phyloP scores from a whole-genome alignment of 1,284 basidiomycete genomes.

The Pholiota adiposa region DNA sequence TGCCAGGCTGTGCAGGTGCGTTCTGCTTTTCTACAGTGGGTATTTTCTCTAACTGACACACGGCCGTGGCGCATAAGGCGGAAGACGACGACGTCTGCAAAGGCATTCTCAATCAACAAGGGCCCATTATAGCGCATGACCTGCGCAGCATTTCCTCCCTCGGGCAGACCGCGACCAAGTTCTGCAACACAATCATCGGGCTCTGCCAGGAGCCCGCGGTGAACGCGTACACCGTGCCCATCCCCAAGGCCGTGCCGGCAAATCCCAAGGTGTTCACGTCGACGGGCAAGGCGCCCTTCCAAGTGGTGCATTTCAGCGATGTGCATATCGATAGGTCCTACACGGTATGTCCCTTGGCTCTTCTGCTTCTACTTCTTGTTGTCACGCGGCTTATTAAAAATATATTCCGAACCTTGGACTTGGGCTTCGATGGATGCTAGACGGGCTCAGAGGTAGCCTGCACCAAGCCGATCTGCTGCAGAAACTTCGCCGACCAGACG shows the following conservation, averaged over 20 bases:
- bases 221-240: slow-evolving; percentile 45
- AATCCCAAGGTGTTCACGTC: slow-evolving; percentile 40
- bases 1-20: slow-evolving; percentile 45
- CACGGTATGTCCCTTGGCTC: slow-evolving; percentile 37
- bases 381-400: not conserved
- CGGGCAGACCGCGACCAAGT: slow-evolving; percentile 54
- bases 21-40: not conserved
- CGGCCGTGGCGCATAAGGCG: slow-evolving; percentile 26
- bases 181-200: slow-evolving; percentile 61
- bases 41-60: not conserved
- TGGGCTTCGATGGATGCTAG: no score
- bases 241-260: slow-evolving; percentile 45
- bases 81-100: slow-evolving; percentile 55
- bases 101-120: slow-evolving; percentile 52
- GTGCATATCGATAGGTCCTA: slow-evolving; percentile 58
- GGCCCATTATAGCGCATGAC: slow-evolving; percentile 61
- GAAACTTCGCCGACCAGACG: slow-evolving; percentile 47
- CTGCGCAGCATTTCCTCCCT: slow-evolving; percentile 51
- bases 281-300: slow-evolving; percentile 46
- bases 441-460: slow-evolving; percentile 54
- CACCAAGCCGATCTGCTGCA: slow-evolving; percentile 63
- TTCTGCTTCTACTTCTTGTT: not conserved
- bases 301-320: slow-evolving; percentile 57
- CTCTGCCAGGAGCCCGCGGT: slow-evolving; percentile 54
- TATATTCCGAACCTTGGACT: no score